Base-by-base conservation (phyloP, 495 filamentous ascomycete genomes). In the Corynascus novoguineensis region DNA sequence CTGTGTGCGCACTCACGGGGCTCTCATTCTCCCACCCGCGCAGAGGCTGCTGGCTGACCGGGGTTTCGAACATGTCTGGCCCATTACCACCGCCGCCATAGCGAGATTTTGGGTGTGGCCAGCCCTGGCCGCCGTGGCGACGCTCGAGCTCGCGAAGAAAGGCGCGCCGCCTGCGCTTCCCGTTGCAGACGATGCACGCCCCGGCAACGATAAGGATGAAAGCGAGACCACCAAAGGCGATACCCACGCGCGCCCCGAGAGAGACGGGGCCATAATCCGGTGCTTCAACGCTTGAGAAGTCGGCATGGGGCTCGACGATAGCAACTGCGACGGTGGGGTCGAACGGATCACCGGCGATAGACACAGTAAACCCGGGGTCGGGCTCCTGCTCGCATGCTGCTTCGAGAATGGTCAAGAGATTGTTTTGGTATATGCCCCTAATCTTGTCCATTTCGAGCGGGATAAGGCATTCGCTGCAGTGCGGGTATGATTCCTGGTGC, bases 211-310 rank as follows among this genome's bases (percentile, higher is more conserved):
- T 57, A 14, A 81, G 70, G 53, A 79, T 38, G 1, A 76, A 53
- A n/a, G 72, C 64, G 2, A 81, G 54, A 1, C 64, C 74, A n/a
- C 71, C 78, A 49, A 78, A 69, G 32, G 73, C 77, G 37, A 83
- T 75, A 57, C 80, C 80, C 9, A 79, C 75, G 38, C 79, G 75
- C 1, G 75, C 75, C 12, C 77, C 79, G 21, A 78, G 68, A 5
- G 68, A 71, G 14, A 83, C 58, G 0, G 77, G 72, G 11, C 75
- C 72, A 15, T 68, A 66, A 51, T 68, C 64, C 0, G 67, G 35
- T 7, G 56, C 38, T 0, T 62, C 64, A 15, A 67, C 28, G 19
- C 55, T 59, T 5, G 60, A 58, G 21, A 60, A 64, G 11, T 64
- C 72, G 4, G 65, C 64, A 8, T 67, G 59, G 4, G 78, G 75